phyloP scores from a whole-genome alignment of 176 grass and related monocot species.

The Tillandsia leiboldiana region DNA sequence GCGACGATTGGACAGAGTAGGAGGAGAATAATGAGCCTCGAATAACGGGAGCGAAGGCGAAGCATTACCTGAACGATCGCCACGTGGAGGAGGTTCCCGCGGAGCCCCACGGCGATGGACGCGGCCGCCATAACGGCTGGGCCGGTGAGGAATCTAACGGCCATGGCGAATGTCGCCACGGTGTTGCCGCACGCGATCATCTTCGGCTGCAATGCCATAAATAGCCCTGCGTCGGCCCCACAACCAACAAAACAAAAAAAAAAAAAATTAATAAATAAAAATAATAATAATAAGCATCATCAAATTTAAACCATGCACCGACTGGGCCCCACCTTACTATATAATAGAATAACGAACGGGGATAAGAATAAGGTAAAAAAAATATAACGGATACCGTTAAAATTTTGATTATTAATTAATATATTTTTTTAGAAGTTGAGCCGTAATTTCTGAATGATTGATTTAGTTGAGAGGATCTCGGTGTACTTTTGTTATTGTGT shows the following conservation, averaged over 20 bases:
- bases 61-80: slow-evolving; percentile 77
- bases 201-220: slow-evolving; percentile 87
- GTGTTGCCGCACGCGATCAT: slow-evolving; percentile 71
- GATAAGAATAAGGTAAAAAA: too few species aligned
- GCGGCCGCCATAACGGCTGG: slow-evolving; percentile 69
- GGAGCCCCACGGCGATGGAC: slow-evolving; percentile 55
- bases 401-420: too few species aligned
- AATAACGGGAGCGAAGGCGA: background rate
- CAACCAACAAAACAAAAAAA: background rate
- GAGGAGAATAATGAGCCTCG: too few species aligned
- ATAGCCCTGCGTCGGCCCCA: slow-evolving; percentile 41
- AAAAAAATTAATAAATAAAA: background rate
- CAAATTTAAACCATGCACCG: too few species aligned
- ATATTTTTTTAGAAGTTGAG: too few species aligned
- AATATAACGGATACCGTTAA: too few species aligned
- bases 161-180: slow-evolving; percentile 47
- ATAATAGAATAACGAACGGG: background rate
- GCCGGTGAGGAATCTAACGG: slow-evolving; percentile 62
- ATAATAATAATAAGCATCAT: background rate
- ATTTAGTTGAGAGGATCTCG: too few species aligned
- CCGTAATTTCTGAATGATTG: too few species aligned
- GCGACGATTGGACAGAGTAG: too few species aligned
- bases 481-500: too few species aligned
- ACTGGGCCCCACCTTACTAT: background rate
- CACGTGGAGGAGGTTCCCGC: slow-evolving; percentile 42